Evolutionary conservation across 169 alveolate species (phyloP), one percentile per base, ranked within the genome.

Genomic region (Cryptosporidium ryanae): DNA sequence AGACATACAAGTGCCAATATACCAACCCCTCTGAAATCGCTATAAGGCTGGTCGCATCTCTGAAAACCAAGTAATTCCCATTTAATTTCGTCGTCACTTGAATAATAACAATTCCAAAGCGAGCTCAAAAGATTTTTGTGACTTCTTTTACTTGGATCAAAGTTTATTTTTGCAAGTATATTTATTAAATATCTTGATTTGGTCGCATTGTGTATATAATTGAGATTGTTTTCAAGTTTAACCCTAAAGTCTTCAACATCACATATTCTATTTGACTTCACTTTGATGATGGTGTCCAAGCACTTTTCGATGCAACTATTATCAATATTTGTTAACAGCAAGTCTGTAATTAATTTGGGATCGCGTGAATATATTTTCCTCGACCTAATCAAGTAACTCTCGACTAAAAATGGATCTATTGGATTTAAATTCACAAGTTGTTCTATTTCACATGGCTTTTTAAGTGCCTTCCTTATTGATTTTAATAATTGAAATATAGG

Each of bases 21-120:
- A 15, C 93, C 93, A 68, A 84, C 90, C 57, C 93, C 93, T 64
- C 95, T 90, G 67, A 92, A 92, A 70, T 92, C 95, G 18, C 92
- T 82, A 27, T 32, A 76, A 70, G 92, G 87, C 7, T 91, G 94
- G 54, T 92, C 92, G 65, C 76, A 84, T 31, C 92, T 89, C 90
- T 92, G 95, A 82, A 92, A 92, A 64, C 95, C 95, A 25, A 92
- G 66, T 23, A 81, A 70, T 59, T 87, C 84, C 91, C 91, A 87
- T 59, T 87, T 76, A 29, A 65, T 49, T 17, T 65, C 23, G 31
- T 64, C 49, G 8, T 71, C 57, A 17, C 25, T 61, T 13, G 87
- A 34, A 25, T 43, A 76, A 46, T 76, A 76, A 50, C 87, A 76
- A 29, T 32, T 61, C 87, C 87, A 76, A 25, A 76, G 71, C 25